Conservation (phyloP, 257 asterid species). For the Prunella vulgaris region DNA sequence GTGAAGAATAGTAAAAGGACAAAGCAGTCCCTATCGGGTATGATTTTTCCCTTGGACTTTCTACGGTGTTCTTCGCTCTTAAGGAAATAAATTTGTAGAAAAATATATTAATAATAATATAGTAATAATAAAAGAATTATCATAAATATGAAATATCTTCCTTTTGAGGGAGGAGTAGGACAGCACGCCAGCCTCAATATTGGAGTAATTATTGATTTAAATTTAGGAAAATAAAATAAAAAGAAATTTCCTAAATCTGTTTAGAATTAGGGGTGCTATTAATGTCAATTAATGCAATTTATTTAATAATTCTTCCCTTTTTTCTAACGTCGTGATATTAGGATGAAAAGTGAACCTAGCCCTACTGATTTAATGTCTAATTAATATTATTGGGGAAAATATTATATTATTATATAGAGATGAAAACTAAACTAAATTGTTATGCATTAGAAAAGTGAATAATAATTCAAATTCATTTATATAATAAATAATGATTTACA, state of each 20-base stretch:
- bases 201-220: too few species aligned
- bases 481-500: too few species aligned
- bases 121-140: background rate
- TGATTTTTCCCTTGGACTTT: slow-evolving; percentile 22
- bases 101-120: too few species aligned
- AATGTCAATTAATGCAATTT: background rate
- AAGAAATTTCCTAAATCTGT: background rate
- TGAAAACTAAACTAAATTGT: too few species aligned
- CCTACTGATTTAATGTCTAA: background rate
- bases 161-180: background rate
- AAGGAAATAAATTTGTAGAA: background rate
- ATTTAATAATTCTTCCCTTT: background rate
- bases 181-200: background rate
- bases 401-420: background rate
- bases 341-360: background rate
- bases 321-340: background rate
- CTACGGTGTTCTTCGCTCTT: slow-evolving; percentile 17
- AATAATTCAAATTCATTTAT: too few species aligned
- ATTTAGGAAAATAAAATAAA: background rate
- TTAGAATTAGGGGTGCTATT: background rate
- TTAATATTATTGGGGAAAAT: background rate
- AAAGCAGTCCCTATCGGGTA: slow-evolving; percentile 26
- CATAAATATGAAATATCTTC: background rate
- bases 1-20: slow-evolving; percentile 18
- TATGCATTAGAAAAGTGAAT: background rate